Base-by-base conservation (phyloP, 192 early-diverging fungal genomes). In the Spizellomyces punctatus region DNA sequence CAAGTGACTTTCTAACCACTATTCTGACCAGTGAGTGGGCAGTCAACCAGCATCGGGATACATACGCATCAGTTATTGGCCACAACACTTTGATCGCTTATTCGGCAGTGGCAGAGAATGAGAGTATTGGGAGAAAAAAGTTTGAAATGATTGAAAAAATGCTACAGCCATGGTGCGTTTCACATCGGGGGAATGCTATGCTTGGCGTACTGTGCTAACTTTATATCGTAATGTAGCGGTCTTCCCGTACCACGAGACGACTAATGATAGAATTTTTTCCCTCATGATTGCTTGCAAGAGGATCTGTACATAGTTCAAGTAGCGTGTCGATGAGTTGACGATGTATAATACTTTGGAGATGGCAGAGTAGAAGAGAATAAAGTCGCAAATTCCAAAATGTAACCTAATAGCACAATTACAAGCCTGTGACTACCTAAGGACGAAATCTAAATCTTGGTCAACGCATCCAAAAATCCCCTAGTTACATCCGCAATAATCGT, bases 401-500 rank as follows among this genome's bases (percentile, higher is more conserved):
- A 36, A 3, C 27, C 27, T 36, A 36, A 36, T 36, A 36, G 27
- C 27, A 36, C 27, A 36, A 36, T 36, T 36, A 36, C 27, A 36
- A 36, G 27, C 27, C 27, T 54, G 0, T 19, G 50, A 54, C 50
- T 54, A 54, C 50, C 12, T n/a, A 54, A 54, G 50, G 50, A 12
- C 50, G 5, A 76, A 48, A 80, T 73, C 50, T 17, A 76, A 48
- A 80, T 73, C 77, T 78, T 81, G 62, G 84, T 85, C 46, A 96
- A 80, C 12, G 90, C 85, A 77, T 98, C 95, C 56, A 98, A 84
- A 79, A 93, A 98, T 8, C 94, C 93, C 46, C 81, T 73, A 45
- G 91, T 88, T 42, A 98, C 91, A 67, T 98, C 96, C 62, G 88
- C 87, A 42, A 96, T 88, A 58, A 98, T 91, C 17, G 85, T 88